Evolutionary conservation across 768 basidiomycete genomes (phyloP).

Genomic region (Termitomyces sp.): DNA sequence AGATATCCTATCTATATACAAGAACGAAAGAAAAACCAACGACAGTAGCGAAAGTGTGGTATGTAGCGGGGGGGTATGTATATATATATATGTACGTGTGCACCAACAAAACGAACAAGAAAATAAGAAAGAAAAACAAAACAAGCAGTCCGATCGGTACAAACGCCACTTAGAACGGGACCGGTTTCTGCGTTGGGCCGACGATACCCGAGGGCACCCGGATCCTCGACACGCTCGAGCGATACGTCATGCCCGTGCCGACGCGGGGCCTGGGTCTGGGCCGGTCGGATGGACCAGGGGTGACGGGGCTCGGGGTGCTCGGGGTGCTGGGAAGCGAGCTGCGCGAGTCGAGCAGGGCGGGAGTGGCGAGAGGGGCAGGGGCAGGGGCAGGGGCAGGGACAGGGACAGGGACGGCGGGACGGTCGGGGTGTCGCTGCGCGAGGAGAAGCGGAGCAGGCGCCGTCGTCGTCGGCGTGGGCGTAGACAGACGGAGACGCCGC

Average conservation of each 20-base stretch:
- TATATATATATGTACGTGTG: too few species aligned
- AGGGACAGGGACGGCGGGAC: background rate
- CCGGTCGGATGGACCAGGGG: too few species aligned
- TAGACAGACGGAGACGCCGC: background rate
- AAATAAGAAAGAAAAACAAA: too few species aligned
- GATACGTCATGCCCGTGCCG: constrained; percentile 67
- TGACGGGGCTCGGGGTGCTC: background rate
- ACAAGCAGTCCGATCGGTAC: too few species aligned
- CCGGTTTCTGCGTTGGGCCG: background rate
- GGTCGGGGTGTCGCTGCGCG: constrained; percentile 14
- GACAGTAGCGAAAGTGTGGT: too few species aligned
- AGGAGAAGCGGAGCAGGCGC: constrained; percentile 19
- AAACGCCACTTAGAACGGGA: background rate
- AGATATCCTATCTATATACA: too few species aligned
- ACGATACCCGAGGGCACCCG: background rate
- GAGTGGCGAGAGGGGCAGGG: background rate
- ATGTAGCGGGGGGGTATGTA: too few species aligned
- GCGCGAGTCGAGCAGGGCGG: constrained; percentile 21
- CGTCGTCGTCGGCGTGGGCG: background rate
- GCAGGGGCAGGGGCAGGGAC: background rate
- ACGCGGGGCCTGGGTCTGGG: constrained; percentile 58
- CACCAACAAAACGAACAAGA: too few species aligned
- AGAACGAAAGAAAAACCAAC: too few species aligned
- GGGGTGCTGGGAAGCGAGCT: constrained; percentile 11
- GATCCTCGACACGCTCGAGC: constrained; percentile 15